A percentile compares a stretch with the other conserved stretches of the same genome.
Conservation (phyloP, 2,329 filamentous ascomycete genomes). For the Exserohilum turcica region DNA sequence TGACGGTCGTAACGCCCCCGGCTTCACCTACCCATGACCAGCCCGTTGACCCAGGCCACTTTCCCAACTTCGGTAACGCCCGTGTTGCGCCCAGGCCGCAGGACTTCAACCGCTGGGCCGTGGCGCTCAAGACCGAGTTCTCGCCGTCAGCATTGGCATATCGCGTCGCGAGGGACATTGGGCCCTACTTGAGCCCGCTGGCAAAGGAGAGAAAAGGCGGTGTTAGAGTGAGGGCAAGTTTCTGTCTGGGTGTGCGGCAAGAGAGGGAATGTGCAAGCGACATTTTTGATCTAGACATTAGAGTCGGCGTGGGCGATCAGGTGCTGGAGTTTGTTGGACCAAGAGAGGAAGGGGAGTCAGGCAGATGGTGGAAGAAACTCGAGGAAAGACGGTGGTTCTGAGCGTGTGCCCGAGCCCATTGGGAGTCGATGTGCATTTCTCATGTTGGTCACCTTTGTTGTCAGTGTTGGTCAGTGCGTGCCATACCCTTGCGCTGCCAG, state of each 20-base stretch:
- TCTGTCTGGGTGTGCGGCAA: conserved; percentile 48
- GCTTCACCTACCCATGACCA: conserved; percentile 27
- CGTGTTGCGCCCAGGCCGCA: conserved; percentile 20
- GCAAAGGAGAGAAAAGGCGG: conserved; percentile 51
- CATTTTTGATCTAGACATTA: conserved; percentile 54
- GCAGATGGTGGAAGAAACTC: conserved; percentile 51
- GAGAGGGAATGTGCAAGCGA: conserved; percentile 38
- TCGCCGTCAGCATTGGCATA: conserved; percentile 49
- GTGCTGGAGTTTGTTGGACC: conserved; percentile 51
- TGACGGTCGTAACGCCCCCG: conserved; percentile 43
- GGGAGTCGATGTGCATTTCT: not conserved
- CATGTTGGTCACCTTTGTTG: not conserved
- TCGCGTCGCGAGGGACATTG: conserved; percentile 49
- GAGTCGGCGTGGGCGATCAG: conserved; percentile 48
- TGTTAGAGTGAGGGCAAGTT: conserved; percentile 53
- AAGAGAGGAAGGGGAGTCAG: conserved; percentile 51
- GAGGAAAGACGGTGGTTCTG: conserved; percentile 53
- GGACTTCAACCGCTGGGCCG: conserved; percentile 49
- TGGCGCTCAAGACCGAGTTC: conserved; percentile 48
- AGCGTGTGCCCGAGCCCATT: not conserved
- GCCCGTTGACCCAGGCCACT: conserved; percentile 35
- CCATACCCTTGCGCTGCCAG: not conserved
- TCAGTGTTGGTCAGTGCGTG: not conserved
- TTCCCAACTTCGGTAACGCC: conserved; percentile 28
- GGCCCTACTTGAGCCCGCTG: conserved; percentile 46